phyloP scores from a whole-genome alignment of 2,329 filamentous ascomycete genomes.

The Pyrenochaeta sp. region DNA sequence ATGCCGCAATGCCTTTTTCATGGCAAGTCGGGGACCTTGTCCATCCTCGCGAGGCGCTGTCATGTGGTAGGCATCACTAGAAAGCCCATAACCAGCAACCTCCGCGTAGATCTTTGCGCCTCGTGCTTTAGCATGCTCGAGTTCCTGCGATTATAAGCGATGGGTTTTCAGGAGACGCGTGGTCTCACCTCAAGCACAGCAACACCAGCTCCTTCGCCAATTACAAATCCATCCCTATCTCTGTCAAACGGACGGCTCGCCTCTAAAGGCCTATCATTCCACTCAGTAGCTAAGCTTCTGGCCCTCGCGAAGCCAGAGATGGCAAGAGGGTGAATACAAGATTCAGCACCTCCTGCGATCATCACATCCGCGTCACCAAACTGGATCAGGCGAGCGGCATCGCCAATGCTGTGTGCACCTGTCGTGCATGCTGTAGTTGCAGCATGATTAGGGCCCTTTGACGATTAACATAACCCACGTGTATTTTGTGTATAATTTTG shows the following conservation, averaged over 20 bases:
- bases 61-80: constrained; percentile 91
- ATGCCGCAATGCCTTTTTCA: constrained; percentile 81
- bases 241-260: constrained; percentile 89
- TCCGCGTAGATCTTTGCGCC: constrained; percentile 88
- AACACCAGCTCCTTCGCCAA: constrained; percentile 89
- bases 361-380: constrained; percentile 92
- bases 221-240: constrained; percentile 83
- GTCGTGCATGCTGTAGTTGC: constrained; percentile 96
- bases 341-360: constrained; percentile 93
- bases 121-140: constrained; percentile 83
- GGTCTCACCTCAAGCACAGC: constrained; percentile 73
- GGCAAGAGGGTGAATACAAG: constrained; percentile 92
- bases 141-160: constrained; percentile 60
- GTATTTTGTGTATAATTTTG: no score
- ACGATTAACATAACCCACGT: constrained; percentile 19
- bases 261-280: constrained; percentile 73
- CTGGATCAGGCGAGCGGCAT: constrained; percentile 91
- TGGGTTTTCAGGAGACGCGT: background rate
- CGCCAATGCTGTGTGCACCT: constrained; percentile 91
- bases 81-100: constrained; percentile 86
- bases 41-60: constrained; percentile 88
- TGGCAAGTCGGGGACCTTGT: constrained; percentile 79
- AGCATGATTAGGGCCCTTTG: constrained; percentile 84
- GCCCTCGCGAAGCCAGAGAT: constrained; percentile 91
- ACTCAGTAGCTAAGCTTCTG: constrained; percentile 81